Evolutionary conservation across 2,329 filamentous ascomycete genomes (phyloP).

Genomic region (Hawksworthiomyces lignivorus): DNA sequence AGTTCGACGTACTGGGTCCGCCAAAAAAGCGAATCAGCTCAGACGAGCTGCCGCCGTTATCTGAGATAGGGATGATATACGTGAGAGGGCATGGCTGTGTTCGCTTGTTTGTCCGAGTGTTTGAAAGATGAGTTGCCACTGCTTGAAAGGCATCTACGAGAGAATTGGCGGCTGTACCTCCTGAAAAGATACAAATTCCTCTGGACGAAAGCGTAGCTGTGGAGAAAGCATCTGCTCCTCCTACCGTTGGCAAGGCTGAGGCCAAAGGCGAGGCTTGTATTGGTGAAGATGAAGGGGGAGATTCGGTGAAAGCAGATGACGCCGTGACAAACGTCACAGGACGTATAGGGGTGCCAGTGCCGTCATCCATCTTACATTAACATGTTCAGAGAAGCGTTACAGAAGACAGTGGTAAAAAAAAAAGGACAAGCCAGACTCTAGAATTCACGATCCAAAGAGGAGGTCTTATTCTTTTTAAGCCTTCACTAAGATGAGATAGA

Average conservation of each 20-base stretch:
- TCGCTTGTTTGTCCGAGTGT: constrained; percentile 30
- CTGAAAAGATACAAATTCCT: constrained; percentile 80
- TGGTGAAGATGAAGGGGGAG: too few species aligned
- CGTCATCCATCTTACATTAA: constrained; percentile 14
- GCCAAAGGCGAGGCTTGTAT: too few species aligned
- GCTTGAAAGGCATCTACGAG: constrained; percentile 82
- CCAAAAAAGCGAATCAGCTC: constrained; percentile 93
- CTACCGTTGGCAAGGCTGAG: too few species aligned
- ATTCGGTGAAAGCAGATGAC: too few species aligned
- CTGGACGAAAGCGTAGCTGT: background rate
- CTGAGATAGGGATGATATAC: constrained; percentile 90
- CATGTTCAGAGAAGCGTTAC: too few species aligned
- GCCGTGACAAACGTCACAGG: background rate
- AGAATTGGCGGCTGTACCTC: constrained; percentile 88
- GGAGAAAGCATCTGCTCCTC: too few species aligned
- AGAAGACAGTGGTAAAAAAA: too few species aligned
- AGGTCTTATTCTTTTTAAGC: too few species aligned
- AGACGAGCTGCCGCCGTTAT: constrained; percentile 90
- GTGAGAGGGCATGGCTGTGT: constrained; percentile 51
- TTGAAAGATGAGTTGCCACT: constrained; percentile 32
- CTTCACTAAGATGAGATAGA: too few species aligned
- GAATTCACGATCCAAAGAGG: too few species aligned
- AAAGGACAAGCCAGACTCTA: too few species aligned
- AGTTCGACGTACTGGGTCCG: constrained; percentile 61
- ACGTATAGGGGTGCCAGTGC: constrained; percentile 11